Base-by-base conservation (phyloP, 106 monocot genomes). In the Amphibolis antarctica region DNA sequence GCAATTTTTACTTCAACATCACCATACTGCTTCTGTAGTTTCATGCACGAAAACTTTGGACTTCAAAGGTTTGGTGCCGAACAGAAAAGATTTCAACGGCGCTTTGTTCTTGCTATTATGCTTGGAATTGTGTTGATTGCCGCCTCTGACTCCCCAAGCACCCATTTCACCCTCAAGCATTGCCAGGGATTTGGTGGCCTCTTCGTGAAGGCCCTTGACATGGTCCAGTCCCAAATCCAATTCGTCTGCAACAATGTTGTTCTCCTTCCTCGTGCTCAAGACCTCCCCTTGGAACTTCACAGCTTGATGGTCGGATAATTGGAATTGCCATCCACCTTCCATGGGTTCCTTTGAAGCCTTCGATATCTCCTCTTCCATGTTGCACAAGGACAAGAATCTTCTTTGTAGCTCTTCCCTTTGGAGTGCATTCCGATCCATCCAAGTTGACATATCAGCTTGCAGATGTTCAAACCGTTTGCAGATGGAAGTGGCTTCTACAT, bases 251-350 rank as follows among this genome's bases (percentile, higher is more conserved):
- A 89, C 89, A 55, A 77, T 85, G 53, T 79, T 86, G 43, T 94
- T 94, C 81, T 94, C 93, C 44, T 74, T 76, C n/a, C 77, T 76
- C 83, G 89, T 94, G 66, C 71, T 83, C 46, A 79, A 13, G 28
- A 94, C 74, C 75, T 94, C 93, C 3, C 93, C 89, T 31, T 83
- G 77, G 27, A 86, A 83, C 30, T 76, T 88, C 49, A 83, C 93
- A 42, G 86, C 86, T 44, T 85, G 78, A 63, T 83, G 77, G 6
- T 78, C 78, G 42, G 82, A 74, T 22, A 93, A 79, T 24, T 71
- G 46, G 10, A 57, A 45, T 29, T 82, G 75, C n/a, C 12, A 42
- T 59, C 75, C 80, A 23, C 68, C 20, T 53, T 31, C 31, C 27
- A 57, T n/a, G 60, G 64, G 58, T 27, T 61, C 55, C 47, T 69